Percentiles rank a stretch among this genome's conserved stretches.
phyloP scores from a whole-genome alignment of 805 yeast species.

The Saccharomycopsis sp. region DNA sequence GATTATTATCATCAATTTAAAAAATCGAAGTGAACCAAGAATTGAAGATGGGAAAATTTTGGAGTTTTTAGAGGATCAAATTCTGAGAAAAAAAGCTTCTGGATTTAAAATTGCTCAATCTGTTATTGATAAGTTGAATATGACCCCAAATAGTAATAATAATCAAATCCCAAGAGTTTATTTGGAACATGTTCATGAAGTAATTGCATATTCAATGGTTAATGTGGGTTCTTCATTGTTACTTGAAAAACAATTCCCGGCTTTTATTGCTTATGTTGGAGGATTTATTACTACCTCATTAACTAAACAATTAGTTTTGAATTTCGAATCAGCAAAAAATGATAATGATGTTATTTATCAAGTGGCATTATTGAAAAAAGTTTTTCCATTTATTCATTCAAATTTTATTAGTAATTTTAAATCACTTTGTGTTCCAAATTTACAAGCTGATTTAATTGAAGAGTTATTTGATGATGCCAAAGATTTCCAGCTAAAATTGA shows the following conservation, averaged over 20 bases:
- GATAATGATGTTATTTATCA: background rate
- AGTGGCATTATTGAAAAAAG: background rate
- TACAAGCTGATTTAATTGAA: background rate
- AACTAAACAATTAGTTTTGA: background rate
- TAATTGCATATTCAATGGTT: constrained; percentile 7
- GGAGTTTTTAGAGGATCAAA: background rate
- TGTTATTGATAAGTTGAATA: constrained; percentile 6
- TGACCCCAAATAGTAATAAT: background rate
- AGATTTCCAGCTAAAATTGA: too few relatives aligned
- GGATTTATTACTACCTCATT: constrained; percentile 7
- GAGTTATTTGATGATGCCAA: constrained; percentile 5
- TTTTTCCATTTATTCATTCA: constrained; percentile 5
- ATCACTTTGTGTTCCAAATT: constrained; percentile 3
- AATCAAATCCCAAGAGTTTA: too few relatives aligned
- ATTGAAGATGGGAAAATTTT: background rate
- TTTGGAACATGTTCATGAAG: constrained; percentile 2
- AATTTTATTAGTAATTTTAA: background rate
- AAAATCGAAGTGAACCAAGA: background rate
- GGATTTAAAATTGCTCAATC: constrained; percentile 7
- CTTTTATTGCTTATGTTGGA: constrained; percentile 3
- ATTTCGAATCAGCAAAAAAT: background rate
- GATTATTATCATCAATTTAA: background rate
- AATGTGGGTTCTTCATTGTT: background rate
- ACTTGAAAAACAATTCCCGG: background rate
- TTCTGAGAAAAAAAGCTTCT: background rate